Evolutionary conservation across 495 filamentous ascomycete genomes (phyloP), one percentile per base, ranked within the genome.

Genomic region (Lindgomyces ingoldianus): DNA sequence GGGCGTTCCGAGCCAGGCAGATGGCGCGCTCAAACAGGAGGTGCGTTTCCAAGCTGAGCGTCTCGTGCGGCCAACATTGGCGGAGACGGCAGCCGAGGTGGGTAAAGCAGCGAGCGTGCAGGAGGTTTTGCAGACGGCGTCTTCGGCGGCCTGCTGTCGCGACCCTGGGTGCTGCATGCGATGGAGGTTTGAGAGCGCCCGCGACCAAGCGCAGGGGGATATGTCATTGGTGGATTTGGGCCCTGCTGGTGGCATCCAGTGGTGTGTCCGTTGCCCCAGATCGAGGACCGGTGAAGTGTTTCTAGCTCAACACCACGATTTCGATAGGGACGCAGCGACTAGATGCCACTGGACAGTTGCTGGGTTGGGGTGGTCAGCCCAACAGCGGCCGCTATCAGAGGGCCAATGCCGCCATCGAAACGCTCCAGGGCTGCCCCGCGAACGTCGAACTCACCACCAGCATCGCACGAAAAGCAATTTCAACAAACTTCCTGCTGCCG

Each of bases 131-230:
- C 36, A 30, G n/a, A 18, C 10, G 25, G 24, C 25, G 6, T 14
- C 19, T 14, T 19, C 26, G 2, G 27, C 27, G 51, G 25, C 3
- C 9, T n/a, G 51, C 25, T 4, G 10, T 33, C 42, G 49, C n/a
- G 14, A 49, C 60, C 52, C 42, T 48, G 42, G 56, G 12, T 26
- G 46, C 45, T 67, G 60, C 60, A 69, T 64, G 56, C 60, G 56
- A 57, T 69, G 60, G 66, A 25, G 60, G 66, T 69, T 69, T 64
- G 66, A 65, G 60, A 54, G 50, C 22, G 25, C 51, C 1, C 33
- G 49, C 57, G 58, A 45, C 58, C 49, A 50, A 57, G 49, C 56
- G 57, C 36, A 44, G 27, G 19, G 14, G 45, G 3, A 25, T n/a
- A 14, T 16, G 21, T 18, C 26, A 68, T 68, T 64, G 65, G 54